Conservation (phyloP, 1,284 basidiomycete species). For the Microbotryomycetes sp. region DNA sequence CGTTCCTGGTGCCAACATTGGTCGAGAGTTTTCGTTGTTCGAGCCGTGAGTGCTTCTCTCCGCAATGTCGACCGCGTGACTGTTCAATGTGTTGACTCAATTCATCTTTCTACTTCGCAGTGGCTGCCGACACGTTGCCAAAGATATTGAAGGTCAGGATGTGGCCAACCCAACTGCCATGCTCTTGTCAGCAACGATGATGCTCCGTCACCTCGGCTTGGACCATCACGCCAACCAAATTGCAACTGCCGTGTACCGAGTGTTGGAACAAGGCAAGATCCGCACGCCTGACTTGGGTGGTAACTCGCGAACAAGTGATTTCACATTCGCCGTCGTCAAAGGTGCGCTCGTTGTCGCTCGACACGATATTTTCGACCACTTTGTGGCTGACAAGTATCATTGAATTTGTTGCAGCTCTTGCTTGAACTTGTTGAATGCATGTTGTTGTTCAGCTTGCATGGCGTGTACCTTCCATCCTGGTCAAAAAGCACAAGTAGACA, state of each 20-base stretch:
- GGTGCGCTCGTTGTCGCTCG: too few species aligned
- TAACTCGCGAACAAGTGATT: constrained; percentile 65
- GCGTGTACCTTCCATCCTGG: too few species aligned
- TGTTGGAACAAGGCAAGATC: constrained; percentile 82
- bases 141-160: constrained; percentile 35
- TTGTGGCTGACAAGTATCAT: too few species aligned
- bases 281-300: constrained; percentile 95
- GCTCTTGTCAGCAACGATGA: constrained; percentile 96
- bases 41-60: constrained; percentile 55
- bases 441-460: too few species aligned
- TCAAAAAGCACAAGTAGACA: too few species aligned
- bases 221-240: constrained; percentile 93
- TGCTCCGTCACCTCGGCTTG: constrained; percentile 93
- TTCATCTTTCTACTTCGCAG: not conserved
- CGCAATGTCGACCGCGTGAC: not conserved
- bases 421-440: too few species aligned
- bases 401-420: too few species aligned
- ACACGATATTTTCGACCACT: too few species aligned
- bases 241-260: constrained; percentile 85
- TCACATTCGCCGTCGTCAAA: constrained; percentile 77
- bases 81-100: too few species aligned
- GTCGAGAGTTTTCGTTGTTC: constrained; percentile 94
- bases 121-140: constrained; percentile 89
- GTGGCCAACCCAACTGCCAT: constrained; percentile 93
- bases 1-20: constrained; percentile 97